Evolutionary conservation across 2,329 filamentous ascomycete genomes (phyloP), one percentile per base, ranked within the genome.

Genomic region (Pezicula rhizophila): DNA sequence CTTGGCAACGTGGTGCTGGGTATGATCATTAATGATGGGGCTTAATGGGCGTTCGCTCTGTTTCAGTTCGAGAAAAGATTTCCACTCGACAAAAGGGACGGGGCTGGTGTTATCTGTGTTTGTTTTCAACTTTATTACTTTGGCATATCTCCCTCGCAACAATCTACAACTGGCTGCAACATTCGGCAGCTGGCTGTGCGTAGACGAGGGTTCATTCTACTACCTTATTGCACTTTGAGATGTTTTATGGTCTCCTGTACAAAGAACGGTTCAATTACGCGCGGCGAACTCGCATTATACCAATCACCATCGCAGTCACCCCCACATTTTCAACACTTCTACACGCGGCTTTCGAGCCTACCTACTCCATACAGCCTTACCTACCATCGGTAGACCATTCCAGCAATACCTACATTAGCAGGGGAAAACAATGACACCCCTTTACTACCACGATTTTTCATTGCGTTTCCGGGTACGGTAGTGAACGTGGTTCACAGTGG

Each of bases 1-100:
- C 75, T 53, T 79, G 76, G 76, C 75, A 79, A 66, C 73, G 75
- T 57, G 76, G 76, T 57, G 76, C 76, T 47, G 76, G 76, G 53
- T 79, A 79, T 61, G 76, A 79, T 42, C 67, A 72, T 62, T 73
- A 70, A 64, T 63, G 60, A 63, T 48, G 41, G 47, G 51, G 51
- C 49, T 56, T 58, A 53, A 57, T 57, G 38, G 58, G 60, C 56
- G 57, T 60, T 61, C 57, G 40, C 49, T 55, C 48, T 49, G 40
- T 42, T 42, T 42, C 40, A 25, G 42, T 52, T 48, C 28, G 28
- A 31, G 28, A 31, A 47, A 50, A 31, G 44, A 20, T 39, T 49
- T 52, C 53, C 41, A 45, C 43, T 56, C 46, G 52, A 54, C 47
- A 54, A 54, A 47, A 45, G 53, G 53, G 56, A 18, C 18, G 28